These are phyloP conservation scores for Hirsutella minnesotensis DNA, from an alignment of 2,329 filamentous ascomycete genomes.

Conservation along the genomic window DNA sequence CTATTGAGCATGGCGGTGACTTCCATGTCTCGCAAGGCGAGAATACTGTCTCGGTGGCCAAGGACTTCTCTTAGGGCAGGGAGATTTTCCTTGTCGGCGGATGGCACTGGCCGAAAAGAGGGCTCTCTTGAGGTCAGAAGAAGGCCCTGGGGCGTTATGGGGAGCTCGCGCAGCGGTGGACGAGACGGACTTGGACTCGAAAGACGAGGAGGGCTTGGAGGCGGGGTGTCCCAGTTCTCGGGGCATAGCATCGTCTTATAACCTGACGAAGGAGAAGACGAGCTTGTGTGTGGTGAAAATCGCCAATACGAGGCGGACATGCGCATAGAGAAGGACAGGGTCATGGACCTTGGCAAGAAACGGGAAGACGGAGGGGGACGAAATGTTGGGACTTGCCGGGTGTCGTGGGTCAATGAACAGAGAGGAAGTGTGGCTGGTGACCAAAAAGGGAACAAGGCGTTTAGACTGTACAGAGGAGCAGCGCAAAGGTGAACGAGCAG, in stretches of 20 bases:
- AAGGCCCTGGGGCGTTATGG: conserved; percentile 10
- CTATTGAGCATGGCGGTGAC: conserved; percentile 4
- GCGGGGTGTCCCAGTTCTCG: not conserved
- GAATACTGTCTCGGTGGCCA: conserved; percentile 6
- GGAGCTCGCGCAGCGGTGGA: conserved; percentile 15
- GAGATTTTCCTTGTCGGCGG: conserved; percentile 16
- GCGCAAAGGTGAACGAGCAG: too few species aligned
- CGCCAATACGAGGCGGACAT: too few species aligned
- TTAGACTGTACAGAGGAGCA: too few species aligned
- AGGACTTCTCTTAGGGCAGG: conserved; percentile 8
- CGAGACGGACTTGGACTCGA: conserved; percentile 10
- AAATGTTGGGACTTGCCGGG: too few species aligned
- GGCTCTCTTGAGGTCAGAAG: conserved; percentile 10
- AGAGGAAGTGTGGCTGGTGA: too few species aligned
- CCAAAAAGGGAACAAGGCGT: too few species aligned
- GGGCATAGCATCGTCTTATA: not conserved
- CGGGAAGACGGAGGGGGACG: too few species aligned
- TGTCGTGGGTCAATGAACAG: too few species aligned
- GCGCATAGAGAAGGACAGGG: not conserved
- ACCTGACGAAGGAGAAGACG: too few species aligned
- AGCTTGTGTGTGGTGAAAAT: too few species aligned
- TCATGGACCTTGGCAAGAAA: too few species aligned
- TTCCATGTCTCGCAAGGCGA: not conserved
- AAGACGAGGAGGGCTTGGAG: not conserved
- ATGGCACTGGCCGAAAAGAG: conserved; percentile 12